Base-by-base conservation (phyloP, 441 rosid species). In the Syzygium syzygioides region DNA sequence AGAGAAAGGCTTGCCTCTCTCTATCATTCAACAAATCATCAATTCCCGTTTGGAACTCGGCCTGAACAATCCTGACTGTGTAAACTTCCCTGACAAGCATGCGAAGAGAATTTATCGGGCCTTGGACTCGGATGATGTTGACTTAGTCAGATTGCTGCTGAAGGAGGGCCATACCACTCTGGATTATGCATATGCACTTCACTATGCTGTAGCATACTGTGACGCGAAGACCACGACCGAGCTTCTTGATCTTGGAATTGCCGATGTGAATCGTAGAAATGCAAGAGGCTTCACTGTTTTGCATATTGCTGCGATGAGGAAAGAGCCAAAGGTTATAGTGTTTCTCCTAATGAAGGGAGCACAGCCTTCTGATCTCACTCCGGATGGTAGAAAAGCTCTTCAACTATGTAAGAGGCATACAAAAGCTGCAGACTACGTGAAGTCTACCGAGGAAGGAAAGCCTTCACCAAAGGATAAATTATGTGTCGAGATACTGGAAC, bases 71-170 rank as follows among this genome's bases (percentile, higher is more conserved):
- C 91, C 92, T 28, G 93, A 94, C 62, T 71, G 86, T 76, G 26
- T n/a, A 76, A 86, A 41, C 85, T 87, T 90, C 55, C 95, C 93
- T 6, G 94, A 94, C 25, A 96, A 93, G 90, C 96, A 94, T 83
- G 93, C 93, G 20, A 94, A 86, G 91, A 93, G 99, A 90, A 95
- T 97, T 66, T 94, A 94, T 86, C 89, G 94, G 62, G 99, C 98
- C 4, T 87, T 98, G 10, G 99, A 98, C 86, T 97, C 97, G 0
- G 98, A 98, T 23, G 99, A 98, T 80, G 95, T 98, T 14, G 98
- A 98, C 86, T 90, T 98, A 87, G 97, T 97, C 80, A 93, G 93
- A 87, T 91, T 95, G 96, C 95, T 98, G n/a, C 90, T 97, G 85
- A 92, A 90, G 68, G 99, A 98, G 86, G 95, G 93, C 18, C 93